Evolutionary conservation across 2,329 filamentous ascomycete species (phyloP).

Genomic region (Arthrobotrys iridis): DNA sequence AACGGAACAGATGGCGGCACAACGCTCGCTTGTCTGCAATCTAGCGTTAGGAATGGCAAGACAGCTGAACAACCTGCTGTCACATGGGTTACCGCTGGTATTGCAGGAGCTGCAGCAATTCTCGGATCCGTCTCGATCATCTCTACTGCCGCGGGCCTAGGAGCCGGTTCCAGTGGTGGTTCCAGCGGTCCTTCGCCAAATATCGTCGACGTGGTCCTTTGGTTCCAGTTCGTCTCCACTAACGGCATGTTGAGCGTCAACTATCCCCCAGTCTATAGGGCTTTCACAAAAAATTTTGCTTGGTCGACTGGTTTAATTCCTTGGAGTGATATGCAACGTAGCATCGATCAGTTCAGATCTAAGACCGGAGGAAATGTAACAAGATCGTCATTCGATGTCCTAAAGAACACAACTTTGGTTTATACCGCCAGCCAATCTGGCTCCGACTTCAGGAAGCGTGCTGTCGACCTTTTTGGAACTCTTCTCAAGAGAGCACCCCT

Average conservation of each 20-base stretch:
- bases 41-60: constrained; percentile 86
- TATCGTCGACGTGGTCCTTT: constrained; percentile 84
- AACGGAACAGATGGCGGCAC: constrained; percentile 63
- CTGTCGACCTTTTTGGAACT: constrained; percentile 64
- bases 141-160: constrained; percentile 68
- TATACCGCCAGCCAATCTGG: constrained; percentile 67
- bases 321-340: constrained; percentile 80
- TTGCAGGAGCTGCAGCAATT: constrained; percentile 83
- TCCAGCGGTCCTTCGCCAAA: constrained; percentile 77
- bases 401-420: constrained; percentile 79
- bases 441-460: constrained; percentile 67
- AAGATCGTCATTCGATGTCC: constrained; percentile 76
- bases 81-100: constrained; percentile 81
- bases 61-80: constrained; percentile 78
- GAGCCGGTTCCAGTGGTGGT: constrained; percentile 66
- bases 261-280: constrained; percentile 86
- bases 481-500: constrained; percentile 62
- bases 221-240: constrained; percentile 93
- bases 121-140: constrained; percentile 77
- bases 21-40: constrained; percentile 82
- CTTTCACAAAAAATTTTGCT: constrained; percentile 90
- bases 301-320: constrained; percentile 87
- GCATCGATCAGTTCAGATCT: constrained; percentile 84
- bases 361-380: constrained; percentile 88
- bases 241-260: constrained; percentile 95